Conservation (phyloP, 345 rosid species). For the Cardamine occulta region DNA sequence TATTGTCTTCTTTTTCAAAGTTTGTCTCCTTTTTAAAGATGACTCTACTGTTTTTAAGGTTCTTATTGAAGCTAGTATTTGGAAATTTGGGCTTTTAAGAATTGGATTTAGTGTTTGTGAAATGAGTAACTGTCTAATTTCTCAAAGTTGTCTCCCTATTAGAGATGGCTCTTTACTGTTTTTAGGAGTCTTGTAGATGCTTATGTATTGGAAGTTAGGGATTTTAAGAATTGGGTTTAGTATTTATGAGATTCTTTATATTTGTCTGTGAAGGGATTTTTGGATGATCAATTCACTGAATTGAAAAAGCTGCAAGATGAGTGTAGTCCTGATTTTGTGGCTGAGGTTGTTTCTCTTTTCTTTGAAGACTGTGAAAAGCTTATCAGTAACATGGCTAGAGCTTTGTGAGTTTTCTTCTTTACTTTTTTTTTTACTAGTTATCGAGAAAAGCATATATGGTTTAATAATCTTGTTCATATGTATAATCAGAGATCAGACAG, state of each 20-base stretch:
- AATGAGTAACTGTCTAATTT: not conserved
- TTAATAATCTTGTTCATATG: not conserved
- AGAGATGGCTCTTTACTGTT: not conserved
- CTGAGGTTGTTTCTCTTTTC: slow-evolving; percentile 75
- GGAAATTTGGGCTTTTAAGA: not conserved
- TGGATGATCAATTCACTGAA: slow-evolving; percentile 84
- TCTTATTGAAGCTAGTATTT: not conserved
- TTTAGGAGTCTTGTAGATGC: slow-evolving; percentile 6
- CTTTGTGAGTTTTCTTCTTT: slow-evolving; percentile 58
- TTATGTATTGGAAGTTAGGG: not conserved
- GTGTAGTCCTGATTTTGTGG: slow-evolving; percentile 75
- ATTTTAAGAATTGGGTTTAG: not conserved
- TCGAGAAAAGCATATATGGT: not conserved
- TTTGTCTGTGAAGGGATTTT: slow-evolving; percentile 50
- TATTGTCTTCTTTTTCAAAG: not conserved
- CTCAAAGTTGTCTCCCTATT: slow-evolving; percentile 14
- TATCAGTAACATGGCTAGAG: slow-evolving; percentile 65
- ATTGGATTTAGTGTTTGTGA: not conserved
- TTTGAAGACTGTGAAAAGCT: slow-evolving; percentile 84
- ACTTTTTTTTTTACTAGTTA: not conserved
- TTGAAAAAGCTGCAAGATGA: slow-evolving; percentile 88
- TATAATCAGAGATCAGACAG: slow-evolving; percentile 56
- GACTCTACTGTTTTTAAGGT: not conserved
- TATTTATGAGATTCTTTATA: not conserved
- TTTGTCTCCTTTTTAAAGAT: slow-evolving; percentile 19